Percentiles rank a stretch among this genome's conserved stretches.
Evolutionary conservation across 768 basidiomycete species (phyloP).

Genomic region (Hygrocybe punicea): DNA sequence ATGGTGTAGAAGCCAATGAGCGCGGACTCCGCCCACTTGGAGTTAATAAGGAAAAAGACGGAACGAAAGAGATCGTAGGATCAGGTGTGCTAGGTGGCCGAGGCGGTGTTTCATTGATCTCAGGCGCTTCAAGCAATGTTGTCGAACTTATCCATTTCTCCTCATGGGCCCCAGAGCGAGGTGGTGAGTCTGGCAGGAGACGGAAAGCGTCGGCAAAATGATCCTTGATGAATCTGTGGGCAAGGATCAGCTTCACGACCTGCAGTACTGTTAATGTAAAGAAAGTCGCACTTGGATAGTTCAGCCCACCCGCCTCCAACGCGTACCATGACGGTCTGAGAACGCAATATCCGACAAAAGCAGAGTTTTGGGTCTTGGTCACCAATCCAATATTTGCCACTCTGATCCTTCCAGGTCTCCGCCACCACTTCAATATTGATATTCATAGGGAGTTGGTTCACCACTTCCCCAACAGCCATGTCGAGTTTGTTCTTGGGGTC

Average conservation of each 20-base stretch:
- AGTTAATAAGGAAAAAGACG: constrained; percentile 64
- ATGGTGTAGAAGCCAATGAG: constrained; percentile 49
- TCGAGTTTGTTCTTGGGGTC: constrained; percentile 91
- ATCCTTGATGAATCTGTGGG: constrained; percentile 76
- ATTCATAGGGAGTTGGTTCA: constrained; percentile 82
- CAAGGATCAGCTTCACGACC: constrained; percentile 10
- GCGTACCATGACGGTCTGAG: constrained; percentile 93
- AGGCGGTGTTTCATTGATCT: constrained; percentile 35
- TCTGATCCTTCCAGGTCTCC: constrained; percentile 88
- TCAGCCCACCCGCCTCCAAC: constrained; percentile 95
- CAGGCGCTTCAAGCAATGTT: constrained; percentile 58
- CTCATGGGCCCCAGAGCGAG: constrained; percentile 49
- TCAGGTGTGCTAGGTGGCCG: constrained; percentile 64
- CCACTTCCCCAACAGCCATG: constrained; percentile 86
- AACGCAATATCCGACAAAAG: constrained; percentile 87
- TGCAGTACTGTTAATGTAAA: background rate
- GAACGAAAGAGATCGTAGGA: constrained; percentile 52
- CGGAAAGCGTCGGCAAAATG: constrained; percentile 85
- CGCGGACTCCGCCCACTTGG: constrained; percentile 51
- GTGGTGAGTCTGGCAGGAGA: constrained; percentile 63
- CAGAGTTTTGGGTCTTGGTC: constrained; percentile 86
- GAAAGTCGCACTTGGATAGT: constrained; percentile 71
- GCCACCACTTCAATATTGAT: constrained; percentile 79
- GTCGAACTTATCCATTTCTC: constrained; percentile 85
- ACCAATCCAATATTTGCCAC: constrained; percentile 96